Evolutionary conservation across 805 yeast genomes (phyloP), one percentile per base, ranked within the genome.

Genomic region (Metschnikowia kunwiensis): DNA sequence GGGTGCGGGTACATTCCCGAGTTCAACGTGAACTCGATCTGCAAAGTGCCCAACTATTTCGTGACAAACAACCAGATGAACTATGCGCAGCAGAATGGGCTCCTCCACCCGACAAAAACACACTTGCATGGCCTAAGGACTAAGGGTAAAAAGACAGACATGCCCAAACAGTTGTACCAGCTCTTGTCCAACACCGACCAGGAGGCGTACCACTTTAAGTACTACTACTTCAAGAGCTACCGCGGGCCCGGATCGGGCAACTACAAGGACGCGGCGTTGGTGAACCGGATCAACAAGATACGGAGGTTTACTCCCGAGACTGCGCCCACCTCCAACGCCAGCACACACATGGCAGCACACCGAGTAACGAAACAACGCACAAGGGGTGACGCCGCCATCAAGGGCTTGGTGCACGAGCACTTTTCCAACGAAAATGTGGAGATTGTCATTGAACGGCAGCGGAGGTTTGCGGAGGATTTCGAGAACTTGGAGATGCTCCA

Each of bases 181-280:
- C 52, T 65, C 24, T 58, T 58, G 4, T 51, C 56, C 29, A 63
- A 54, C 42, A 60, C 57, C 34, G 70, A 66, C 36, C 59, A 53
- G 40, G 72, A 66, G 33, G 54, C 56, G 16, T 51, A 52, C 43
- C 58, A 58, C 38, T 53, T 63, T 25, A 67, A 63, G 43, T 68
- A 68, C 46, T 67, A 56, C 44, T 68, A 66, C 42, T 56, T 61
- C 15, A 65, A 65, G 42, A 55, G 60, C 22, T 65, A 65, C 37
- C 54, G 72, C 30, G 74, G 74, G 1, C 72, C 72, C 2, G 74
- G 74, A 2, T 60, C 66, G 28, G 73, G 74, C 3, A 68, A 66
- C 40, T 68, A 64, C 45, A 68, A 68, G 43, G 74, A 68, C 46
- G 70, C 69, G 1, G 61, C 70, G 2, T 44, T 68, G 26, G 60